Evolutionary conservation across 257 asterid genomes (phyloP).

Genomic region (Leptodermis oblonga): DNA sequence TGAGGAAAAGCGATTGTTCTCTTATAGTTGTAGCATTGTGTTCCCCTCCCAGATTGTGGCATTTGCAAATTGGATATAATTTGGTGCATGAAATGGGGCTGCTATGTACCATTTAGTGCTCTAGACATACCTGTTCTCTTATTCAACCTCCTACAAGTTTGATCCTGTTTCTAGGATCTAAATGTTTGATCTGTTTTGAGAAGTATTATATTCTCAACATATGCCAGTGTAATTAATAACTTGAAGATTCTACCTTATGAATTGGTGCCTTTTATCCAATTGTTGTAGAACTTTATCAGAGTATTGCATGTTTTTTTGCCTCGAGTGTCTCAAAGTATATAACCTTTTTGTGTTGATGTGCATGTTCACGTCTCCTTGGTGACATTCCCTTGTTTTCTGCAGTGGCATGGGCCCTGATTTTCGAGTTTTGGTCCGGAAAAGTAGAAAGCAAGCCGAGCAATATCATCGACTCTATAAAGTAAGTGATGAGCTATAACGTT

Average conservation of each 20-base stretch:
- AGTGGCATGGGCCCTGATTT: constrained; percentile 99
- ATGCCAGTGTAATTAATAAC: background rate
- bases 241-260: background rate
- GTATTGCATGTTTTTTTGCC: background rate
- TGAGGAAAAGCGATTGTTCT: background rate
- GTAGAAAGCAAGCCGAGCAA: constrained; percentile 98
- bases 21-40: background rate
- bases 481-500: constrained; percentile 14
- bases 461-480: constrained; percentile 87
- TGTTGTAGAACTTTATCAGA: too few species aligned
- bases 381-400: constrained; percentile 33
- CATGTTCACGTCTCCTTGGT: background rate
- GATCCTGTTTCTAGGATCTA: background rate
- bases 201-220: background rate
- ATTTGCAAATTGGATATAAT: background rate
- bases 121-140: background rate
- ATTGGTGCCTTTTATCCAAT: background rate
- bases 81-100: background rate
- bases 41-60: background rate
- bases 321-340: background rate
- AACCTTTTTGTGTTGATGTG: background rate
- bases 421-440: constrained; percentile 93
- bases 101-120: background rate
- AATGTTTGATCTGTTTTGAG: constrained; percentile 5
- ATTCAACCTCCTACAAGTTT: background rate